These are phyloP conservation scores for Sonneratia caseolaris DNA, from an alignment of 345 rosid genomes.

Conservation along the genomic window DNA sequence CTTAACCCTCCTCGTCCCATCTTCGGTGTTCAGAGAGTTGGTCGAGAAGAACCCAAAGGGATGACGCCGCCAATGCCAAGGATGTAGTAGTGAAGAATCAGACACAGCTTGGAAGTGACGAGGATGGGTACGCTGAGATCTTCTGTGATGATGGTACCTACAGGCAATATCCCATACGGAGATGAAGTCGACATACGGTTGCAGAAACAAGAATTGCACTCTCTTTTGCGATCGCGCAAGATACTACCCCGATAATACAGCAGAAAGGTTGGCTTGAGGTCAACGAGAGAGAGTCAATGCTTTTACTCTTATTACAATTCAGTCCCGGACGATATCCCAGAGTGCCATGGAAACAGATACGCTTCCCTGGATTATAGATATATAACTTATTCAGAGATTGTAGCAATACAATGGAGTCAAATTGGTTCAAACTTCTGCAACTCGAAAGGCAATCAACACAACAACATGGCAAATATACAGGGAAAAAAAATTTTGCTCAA, in stretches of 20 bases:
- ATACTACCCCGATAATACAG: neutral
- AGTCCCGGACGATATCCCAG: too few relatives aligned
- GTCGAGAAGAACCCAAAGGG: slow-evolving; percentile 43
- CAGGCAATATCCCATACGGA: slow-evolving; percentile 20
- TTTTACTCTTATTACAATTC: too few relatives aligned
- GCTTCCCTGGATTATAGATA: too few relatives aligned
- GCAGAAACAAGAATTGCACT: slow-evolving; percentile 25
- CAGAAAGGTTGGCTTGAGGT: too few relatives aligned
- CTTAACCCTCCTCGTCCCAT: slow-evolving; percentile 44
- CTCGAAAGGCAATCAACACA: too few relatives aligned
- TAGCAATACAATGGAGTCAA: too few relatives aligned
- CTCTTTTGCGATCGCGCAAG: slow-evolving; percentile 16
- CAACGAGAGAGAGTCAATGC: too few relatives aligned
- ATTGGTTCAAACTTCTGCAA: too few relatives aligned
- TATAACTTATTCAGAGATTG: too few relatives aligned
- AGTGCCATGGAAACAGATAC: too few relatives aligned
- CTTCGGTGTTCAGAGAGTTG: slow-evolving; percentile 47
- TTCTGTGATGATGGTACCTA: slow-evolving; percentile 24
- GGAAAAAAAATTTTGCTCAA: too few relatives aligned
- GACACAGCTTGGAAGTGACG: slow-evolving; percentile 9
- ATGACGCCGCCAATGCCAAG: slow-evolving; percentile 22
- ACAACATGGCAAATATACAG: too few relatives aligned
- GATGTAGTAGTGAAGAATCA: slow-evolving; percentile 16
- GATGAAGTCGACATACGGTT: slow-evolving; percentile 15
- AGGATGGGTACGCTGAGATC: slow-evolving; percentile 30